Evolutionary conservation across 495 filamentous ascomycete genomes (phyloP).

Genomic region (Penicillium cosmopolitanum): DNA sequence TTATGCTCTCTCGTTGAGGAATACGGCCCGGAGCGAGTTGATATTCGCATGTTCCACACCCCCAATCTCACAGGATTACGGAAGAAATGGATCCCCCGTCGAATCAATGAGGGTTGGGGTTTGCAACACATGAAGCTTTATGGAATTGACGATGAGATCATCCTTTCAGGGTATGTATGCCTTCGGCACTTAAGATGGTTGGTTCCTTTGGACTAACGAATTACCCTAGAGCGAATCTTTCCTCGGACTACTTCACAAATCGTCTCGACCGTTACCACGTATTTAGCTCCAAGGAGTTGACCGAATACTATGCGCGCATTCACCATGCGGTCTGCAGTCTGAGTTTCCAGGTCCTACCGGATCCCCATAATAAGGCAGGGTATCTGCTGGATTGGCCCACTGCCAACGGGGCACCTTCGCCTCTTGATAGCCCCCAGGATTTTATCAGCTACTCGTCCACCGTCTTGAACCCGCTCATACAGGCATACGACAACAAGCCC

Average conservation of each 20-base stretch:
- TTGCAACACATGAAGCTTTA: slow-evolving; percentile 99
- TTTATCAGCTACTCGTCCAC: slow-evolving; percentile 71
- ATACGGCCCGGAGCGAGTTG: slow-evolving; percentile 84
- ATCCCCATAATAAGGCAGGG: slow-evolving; percentile 56
- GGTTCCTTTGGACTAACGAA: slow-evolving; percentile 8
- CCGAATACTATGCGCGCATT: slow-evolving; percentile 79
- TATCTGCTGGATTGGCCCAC: slow-evolving; percentile 80
- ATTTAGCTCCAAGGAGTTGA: slow-evolving; percentile 75
- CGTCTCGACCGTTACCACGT: slow-evolving; percentile 94
- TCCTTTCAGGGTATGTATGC: slow-evolving; percentile 75
- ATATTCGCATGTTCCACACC: slow-evolving; percentile 96
- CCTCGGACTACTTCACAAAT: slow-evolving; percentile 94
- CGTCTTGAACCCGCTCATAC: slow-evolving; percentile 67
- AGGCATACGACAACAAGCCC: slow-evolving; percentile 42
- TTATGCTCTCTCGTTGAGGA: slow-evolving; percentile 78
- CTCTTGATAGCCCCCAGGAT: slow-evolving; percentile 65
- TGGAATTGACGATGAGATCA: slow-evolving; percentile 92
- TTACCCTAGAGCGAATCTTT: slow-evolving; percentile 76
- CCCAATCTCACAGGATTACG: slow-evolving; percentile 88
- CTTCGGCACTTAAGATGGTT: background rate
- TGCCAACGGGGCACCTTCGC: slow-evolving; percentile 70
- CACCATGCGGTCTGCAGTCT: slow-evolving; percentile 77
- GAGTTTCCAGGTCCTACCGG: slow-evolving; percentile 77
- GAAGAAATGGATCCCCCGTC: slow-evolving; percentile 80
- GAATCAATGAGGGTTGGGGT: slow-evolving; percentile 98